Evolutionary conservation across 164 flowering plant genomes (phyloP), one percentile per base, ranked within the genome.

Genomic region (Liriodendron chinense): DNA sequence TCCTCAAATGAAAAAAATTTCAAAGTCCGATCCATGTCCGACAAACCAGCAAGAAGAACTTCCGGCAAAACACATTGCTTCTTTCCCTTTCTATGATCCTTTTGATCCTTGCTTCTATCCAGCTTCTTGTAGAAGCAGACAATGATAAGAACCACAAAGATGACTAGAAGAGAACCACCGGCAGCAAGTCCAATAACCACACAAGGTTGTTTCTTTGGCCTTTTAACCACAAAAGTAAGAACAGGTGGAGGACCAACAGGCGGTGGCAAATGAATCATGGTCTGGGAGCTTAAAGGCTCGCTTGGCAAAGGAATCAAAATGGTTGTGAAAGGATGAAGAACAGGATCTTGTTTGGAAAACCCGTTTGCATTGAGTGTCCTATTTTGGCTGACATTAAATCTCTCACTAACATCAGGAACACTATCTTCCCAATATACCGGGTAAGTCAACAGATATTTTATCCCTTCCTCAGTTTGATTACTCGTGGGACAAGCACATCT

Each of bases 401-500:
- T 69, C 1, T 71, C 10, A 20, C 88, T 83, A 34, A 90, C 80
- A 4, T 75, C 0, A 10, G 81, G 26, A 20, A 84, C 4, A 53
- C 25, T 0, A 7, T 92, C 89, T 0, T 76, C 82, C 83, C 75
- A 73, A 25, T 73, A 66, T 50, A 86, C 74, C 47, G 85, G 59
- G 75, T 86, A 91, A 20, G 90, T 69, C 49, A 92, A 73, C 74
- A 92, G 70, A 78, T 78, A 87, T 69, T 77, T 83, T 26, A 83
- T 21, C 1, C 93, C 91, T 1, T 72, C 63, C 3, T 72, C 75
- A 3, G 73, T 79, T 80, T 92, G 97, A 26, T 78, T 79, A 3
- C 67, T 8, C 25, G 87, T 81, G 0, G 94, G 94, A 62, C 94
- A 92, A 72, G 94, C 97, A 72, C 97, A 91, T 78, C 88, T 74